A percentile compares a stretch with the other conserved stretches of the same genome.
phyloP scores from a whole-genome alignment of 768 basidiomycete species.

The Tephrocybe sp. region DNA sequence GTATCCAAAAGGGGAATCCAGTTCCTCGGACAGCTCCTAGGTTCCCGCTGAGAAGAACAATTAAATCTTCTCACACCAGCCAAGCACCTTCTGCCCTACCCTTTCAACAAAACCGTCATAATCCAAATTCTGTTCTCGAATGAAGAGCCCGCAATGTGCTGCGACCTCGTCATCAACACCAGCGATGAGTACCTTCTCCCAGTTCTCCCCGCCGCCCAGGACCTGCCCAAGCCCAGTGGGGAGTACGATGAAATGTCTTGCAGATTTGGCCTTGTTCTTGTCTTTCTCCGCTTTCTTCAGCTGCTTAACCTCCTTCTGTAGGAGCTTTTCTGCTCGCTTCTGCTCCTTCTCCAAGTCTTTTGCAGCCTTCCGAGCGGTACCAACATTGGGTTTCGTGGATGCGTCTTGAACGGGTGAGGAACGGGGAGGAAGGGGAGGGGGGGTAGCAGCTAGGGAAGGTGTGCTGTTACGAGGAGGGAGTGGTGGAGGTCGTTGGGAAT shows the following conservation, averaged over 20 bases:
- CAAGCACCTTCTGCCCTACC: conserved; percentile 40
- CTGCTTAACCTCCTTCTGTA: conserved; percentile 21
- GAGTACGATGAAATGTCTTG: conserved; percentile 52
- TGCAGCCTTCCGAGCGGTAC: conserved; percentile 16
- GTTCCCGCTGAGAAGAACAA: not conserved
- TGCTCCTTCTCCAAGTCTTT: conserved; percentile 21
- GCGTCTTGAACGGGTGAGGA: conserved; percentile 10
- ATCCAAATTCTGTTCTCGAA: conserved; percentile 46
- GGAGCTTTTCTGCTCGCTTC: conserved; percentile 18
- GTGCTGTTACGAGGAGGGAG: not conserved
- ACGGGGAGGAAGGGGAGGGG: not conserved
- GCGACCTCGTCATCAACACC: conserved; percentile 56
- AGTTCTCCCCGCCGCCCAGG: conserved; percentile 44
- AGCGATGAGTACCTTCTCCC: conserved; percentile 51
- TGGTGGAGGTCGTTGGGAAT: not conserved
- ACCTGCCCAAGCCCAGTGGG: conserved; percentile 43
- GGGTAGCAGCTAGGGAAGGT: not conserved
- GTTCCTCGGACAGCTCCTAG: too few species aligned
- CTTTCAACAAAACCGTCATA: conserved; percentile 49
- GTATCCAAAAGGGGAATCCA: too few species aligned
- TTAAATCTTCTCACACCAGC: conserved; percentile 37
- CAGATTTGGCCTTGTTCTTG: conserved; percentile 25
- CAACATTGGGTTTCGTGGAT: conserved; percentile 16
- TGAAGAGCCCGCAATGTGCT: conserved; percentile 57
- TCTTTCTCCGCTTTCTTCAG: conserved; percentile 18